These are phyloP conservation scores for Gossypium sturtianum DNA, from an alignment of 345 rosid genomes.

Conservation along the genomic window DNA sequence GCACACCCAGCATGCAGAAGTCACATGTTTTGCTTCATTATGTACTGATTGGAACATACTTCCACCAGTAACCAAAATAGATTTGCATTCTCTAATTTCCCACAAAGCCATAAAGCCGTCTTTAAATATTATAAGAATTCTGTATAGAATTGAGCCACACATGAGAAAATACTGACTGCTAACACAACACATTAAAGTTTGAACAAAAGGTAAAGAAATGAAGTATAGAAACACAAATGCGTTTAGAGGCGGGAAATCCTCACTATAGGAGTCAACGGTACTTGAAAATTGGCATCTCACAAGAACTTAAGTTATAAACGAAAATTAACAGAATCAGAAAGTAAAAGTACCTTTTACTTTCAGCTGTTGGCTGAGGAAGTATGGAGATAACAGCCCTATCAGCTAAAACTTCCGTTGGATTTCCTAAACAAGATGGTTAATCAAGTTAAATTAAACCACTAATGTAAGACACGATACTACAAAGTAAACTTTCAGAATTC, in stretches of 20 bases:
- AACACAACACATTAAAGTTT: not conserved
- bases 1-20: constrained; percentile 88
- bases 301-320: not conserved
- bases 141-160: constrained; percentile 21
- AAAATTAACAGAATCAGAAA: not conserved
- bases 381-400: constrained; percentile 52
- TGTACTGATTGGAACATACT: constrained; percentile 37
- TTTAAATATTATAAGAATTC: constrained; percentile 68
- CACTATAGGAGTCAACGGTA: not conserved
- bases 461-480: not conserved
- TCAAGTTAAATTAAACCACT: not conserved
- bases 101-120: constrained; percentile 69
- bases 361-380: constrained; percentile 72
- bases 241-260: not conserved
- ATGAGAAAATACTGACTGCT: not conserved
- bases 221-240: not conserved
- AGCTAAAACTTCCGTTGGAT: constrained; percentile 39
- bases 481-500: not conserved
- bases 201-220: constrained; percentile 3
- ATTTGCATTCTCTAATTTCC: constrained; percentile 67
- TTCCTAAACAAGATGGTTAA: constrained; percentile 35
- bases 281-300: not conserved
- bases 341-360: constrained; percentile 64
- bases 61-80: constrained; percentile 54
- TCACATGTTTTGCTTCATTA: constrained; percentile 63